Conservation (phyloP, 176 grass and related monocot species). For the Triticum dicoccoides region DNA sequence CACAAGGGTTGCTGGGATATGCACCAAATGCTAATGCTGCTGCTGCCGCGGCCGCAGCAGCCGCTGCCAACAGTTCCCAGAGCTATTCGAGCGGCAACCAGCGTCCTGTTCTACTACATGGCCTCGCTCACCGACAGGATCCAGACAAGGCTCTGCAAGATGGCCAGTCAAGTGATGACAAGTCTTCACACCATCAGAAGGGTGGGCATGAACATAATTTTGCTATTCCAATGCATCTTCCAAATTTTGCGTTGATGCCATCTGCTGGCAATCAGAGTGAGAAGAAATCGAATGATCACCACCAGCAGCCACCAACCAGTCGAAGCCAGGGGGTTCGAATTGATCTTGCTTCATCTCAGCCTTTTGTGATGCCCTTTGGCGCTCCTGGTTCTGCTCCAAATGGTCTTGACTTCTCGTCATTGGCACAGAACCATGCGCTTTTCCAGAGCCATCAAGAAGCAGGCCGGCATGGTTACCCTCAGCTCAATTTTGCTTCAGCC, state of each 20-base stretch:
- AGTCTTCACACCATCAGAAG: conserved; percentile 61
- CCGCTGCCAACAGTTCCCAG: conserved; percentile 38
- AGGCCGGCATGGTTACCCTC: conserved; percentile 66
- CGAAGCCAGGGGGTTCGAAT: conserved; percentile 64
- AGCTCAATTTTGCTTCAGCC: conserved; percentile 48
- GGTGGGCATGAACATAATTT: conserved; percentile 50
- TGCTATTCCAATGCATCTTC: conserved; percentile 59
- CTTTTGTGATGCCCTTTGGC: conserved; percentile 83
- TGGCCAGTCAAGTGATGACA: conserved; percentile 45
- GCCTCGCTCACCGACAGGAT: conserved; percentile 50
- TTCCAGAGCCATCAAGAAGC: conserved; percentile 85
- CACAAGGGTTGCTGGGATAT: conserved; percentile 54
- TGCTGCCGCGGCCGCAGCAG: background rate
- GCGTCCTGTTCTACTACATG: conserved; percentile 42
- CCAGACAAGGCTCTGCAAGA: conserved; percentile 48
- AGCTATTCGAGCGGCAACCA: conserved; percentile 43
- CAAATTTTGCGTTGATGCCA: conserved; percentile 68
- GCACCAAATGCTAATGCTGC: conserved; percentile 37
- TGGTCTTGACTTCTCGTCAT: conserved; percentile 82
- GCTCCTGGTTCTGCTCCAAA: conserved; percentile 46
- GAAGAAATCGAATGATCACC: conserved; percentile 57
- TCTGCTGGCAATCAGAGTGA: conserved; percentile 50
- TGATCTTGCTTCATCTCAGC: conserved; percentile 72
- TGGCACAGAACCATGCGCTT: conserved; percentile 69
- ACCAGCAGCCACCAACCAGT: conserved; percentile 43